Evolutionary conservation across 164 flowering plant species (phyloP), one percentile per base, ranked within the genome.

Genomic region (Aristolochia fimbriata): DNA sequence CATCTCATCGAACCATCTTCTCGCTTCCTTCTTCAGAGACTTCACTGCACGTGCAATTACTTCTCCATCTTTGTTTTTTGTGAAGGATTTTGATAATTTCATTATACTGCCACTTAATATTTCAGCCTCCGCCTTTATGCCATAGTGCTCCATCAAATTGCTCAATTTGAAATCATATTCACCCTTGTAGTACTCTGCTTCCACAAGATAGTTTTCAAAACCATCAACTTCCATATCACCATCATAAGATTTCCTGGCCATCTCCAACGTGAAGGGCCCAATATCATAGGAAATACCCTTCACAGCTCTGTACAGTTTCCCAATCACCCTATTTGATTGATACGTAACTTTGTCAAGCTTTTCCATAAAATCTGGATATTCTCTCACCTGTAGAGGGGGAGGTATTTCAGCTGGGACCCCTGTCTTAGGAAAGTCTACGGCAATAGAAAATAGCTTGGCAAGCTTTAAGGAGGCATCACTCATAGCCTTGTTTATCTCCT

Each of bases 281-380:
- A 74, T 31, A 3, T 67, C 48, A 0, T 80, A 73, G 21, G 78
- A 69, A 22, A 75, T 69, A 51, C 77, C 79, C 62, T 76, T 89
- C 53, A 92, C 88, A 31, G 71, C 83, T 22, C 91, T 73, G 67
- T 74, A 89, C 19, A 74, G 74, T 48, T 74, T 74, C n/a, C 77
- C 71, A 47, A 74, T 64, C 55, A 74, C 73, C 45, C 61, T 31
- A 0, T 47, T 33, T 4, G 97, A 91, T 50, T 63, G 68, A 58
- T 91, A 91, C 17, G 81, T 85, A 16, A 81, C 65, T 66, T 74
- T 86, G 71, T 86, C 89, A 2, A 68, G 83, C 74, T 88, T 91
- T 22, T 91, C 96, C 91, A 86, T 91, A 79, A 88, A 91, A 68
- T 91, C 96, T 20, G 97, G 96, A 62, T 71, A 91, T 49, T 78